Evolutionary conservation across 1,139 yeast genomes (phyloP), one percentile per base, ranked within the genome.

Genomic region (Lodderomyces theae): DNA sequence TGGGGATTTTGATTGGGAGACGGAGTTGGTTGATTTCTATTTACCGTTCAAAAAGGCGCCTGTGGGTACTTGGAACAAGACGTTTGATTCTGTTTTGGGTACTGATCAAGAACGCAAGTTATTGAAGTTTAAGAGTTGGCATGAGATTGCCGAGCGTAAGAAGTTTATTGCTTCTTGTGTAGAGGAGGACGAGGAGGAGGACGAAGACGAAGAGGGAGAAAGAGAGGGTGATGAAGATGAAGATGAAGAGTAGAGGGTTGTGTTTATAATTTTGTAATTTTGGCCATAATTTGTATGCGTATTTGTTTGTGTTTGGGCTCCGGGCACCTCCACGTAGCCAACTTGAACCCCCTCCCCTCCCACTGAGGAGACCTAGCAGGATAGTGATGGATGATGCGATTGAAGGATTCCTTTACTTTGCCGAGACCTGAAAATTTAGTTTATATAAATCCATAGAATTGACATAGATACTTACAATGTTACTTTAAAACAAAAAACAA

Each of bases 21-120:
- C 21, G 4, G 28, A 25, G 16, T 13, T 24, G 18, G 13, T 34
- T 18, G 16, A 26, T 13, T 3, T 9, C 8, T 37, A 37, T 30
- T 37, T 37, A 17, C 39, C 39, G 10, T 11, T 37, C 28, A 35
- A 30, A 13, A 35, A 17, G 7, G 34, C 30, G 13, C 22, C 38
- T 2, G 30, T 21, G n/a, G 67, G 69, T 2, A 43, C 63, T 21
- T 66, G 72, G 72, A 59, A 53, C 39, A 48, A 43, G 23, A 47
- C 49, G 7, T 52, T 54, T 32, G 70, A 64, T 50, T 39, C 43
- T 1, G 40, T 49, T 25, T 50, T 64, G 28, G 42, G 46, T 13
- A 46, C 51, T 1, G 48, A 45, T 3, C 37, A 40, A 8, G 57
- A 53, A 18, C 42, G 46, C 16, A 44, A 48, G n/a, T 47, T 59